Conservation (phyloP, 2,329 filamentous ascomycete genomes). For the Trichoderma aggressivum region DNA sequence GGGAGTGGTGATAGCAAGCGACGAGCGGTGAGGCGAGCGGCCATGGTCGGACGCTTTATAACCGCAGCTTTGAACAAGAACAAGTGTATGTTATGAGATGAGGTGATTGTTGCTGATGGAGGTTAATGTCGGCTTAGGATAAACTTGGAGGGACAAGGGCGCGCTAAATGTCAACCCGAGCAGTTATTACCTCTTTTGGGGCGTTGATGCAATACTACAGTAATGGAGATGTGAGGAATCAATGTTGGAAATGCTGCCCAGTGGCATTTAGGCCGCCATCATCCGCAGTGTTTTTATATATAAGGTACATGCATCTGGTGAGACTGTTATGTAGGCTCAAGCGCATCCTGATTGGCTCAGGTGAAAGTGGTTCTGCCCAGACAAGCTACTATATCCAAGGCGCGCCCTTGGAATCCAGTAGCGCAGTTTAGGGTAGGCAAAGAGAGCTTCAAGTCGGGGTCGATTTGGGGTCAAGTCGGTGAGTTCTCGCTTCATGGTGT, state of each 20-base stretch:
- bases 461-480: too few species aligned
- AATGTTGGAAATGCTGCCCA: not conserved
- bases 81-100: not conserved
- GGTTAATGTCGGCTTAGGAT: not conserved
- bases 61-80: not conserved
- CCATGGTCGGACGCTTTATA: conserved; percentile 14
- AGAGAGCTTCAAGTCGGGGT: not conserved
- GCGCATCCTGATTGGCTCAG: not conserved
- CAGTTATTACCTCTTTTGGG: not conserved
- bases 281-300: not conserved
- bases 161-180: conserved; percentile 1
- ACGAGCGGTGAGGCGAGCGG: conserved; percentile 17
- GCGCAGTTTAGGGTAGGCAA: not conserved
- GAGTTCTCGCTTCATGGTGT: too few species aligned
- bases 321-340: not conserved
- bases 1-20: conserved; percentile 15
- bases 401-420: not conserved
- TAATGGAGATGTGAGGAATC: not conserved
- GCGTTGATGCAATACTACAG: not conserved
- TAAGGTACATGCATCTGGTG: not conserved
- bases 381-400: not conserved
- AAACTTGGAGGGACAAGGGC: not conserved
- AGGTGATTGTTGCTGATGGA: not conserved
- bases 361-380: not conserved
- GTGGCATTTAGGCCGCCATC: not conserved